A percentile compares a stretch with the other conserved stretches of the same genome.
phyloP scores from a whole-genome alignment of 768 basidiomycete species.

The Dacryopinax primogenitus region DNA sequence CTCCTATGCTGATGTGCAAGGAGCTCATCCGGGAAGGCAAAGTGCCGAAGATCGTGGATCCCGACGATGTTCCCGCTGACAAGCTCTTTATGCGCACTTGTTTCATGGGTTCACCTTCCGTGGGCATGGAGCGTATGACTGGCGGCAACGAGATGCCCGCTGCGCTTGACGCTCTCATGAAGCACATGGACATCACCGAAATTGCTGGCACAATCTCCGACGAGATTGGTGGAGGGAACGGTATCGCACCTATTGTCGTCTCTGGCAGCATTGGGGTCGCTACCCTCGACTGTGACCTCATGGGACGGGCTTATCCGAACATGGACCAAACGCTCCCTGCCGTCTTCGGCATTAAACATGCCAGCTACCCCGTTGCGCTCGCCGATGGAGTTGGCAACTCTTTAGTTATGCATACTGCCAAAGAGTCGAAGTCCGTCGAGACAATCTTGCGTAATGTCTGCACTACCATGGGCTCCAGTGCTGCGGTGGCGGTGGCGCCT shows the following conservation, averaged over 20 bases:
- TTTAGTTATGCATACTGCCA: constrained; percentile 35
- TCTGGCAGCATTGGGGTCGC: constrained; percentile 15
- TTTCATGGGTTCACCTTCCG: constrained; percentile 27
- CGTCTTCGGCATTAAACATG: constrained; percentile 7
- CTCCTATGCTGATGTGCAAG: constrained; percentile 36
- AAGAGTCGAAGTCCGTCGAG: constrained; percentile 35
- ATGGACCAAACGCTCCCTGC: constrained; percentile 17
- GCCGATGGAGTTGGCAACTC: constrained; percentile 31
- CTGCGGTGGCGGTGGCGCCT: constrained; percentile 35
- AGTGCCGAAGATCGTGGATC: constrained; percentile 36
- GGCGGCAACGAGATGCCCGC: constrained; percentile 15
- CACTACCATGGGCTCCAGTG: constrained; percentile 42
- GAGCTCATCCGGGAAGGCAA: constrained; percentile 42
- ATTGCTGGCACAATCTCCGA: constrained; percentile 19
- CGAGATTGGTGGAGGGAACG: constrained; percentile 37
- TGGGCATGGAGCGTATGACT: constrained; percentile 13
- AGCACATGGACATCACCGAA: constrained; percentile 19
- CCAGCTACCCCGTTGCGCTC: constrained; percentile 26
- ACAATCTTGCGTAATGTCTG: constrained; percentile 36
- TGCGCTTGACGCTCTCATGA: constrained; percentile 18
- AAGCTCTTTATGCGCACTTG: constrained; percentile 34
- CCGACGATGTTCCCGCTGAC: constrained; percentile 33
- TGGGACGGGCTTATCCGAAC: constrained; percentile 33
- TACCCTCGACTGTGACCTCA: constrained; percentile 30
- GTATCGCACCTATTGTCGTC: constrained; percentile 24